These are phyloP conservation scores for Syzygium jambos DNA, from an alignment of 345 rosid species.

Conservation along the genomic window DNA sequence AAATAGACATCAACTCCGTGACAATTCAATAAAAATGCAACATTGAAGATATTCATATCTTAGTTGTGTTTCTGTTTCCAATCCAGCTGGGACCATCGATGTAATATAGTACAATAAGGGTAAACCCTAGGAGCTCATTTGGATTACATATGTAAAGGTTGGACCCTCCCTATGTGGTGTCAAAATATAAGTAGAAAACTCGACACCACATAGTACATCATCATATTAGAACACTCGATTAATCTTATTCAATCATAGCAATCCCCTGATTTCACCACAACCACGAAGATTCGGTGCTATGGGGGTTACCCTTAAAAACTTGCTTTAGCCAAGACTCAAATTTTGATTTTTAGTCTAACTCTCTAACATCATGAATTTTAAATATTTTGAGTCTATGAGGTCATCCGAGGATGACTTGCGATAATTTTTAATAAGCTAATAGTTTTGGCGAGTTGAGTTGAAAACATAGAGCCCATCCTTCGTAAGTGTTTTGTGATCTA, in stretches of 20 bases:
- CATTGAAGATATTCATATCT: not conserved
- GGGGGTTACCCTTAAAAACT: not conserved
- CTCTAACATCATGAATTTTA: not conserved
- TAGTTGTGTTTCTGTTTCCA: not conserved
- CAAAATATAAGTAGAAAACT: not conserved
- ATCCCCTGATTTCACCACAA: not conserved
- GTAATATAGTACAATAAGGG: not conserved
- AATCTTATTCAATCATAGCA: not conserved
- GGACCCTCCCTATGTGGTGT: not conserved
- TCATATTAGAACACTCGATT: not conserved
- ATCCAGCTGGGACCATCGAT: not conserved
- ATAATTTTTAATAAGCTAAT: not conserved
- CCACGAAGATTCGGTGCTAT: not conserved
- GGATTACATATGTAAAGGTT: not conserved
- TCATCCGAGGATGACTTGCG: not conserved
- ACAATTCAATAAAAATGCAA: not conserved
- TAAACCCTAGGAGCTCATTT: not conserved
- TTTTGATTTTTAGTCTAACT: not conserved
- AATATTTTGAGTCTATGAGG: not conserved
- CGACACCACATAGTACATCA: not conserved
- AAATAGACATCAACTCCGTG: not conserved
- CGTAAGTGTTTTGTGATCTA: not conserved
- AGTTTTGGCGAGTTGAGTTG: not conserved
- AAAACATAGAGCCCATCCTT: not conserved
- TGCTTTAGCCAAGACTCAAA: not conserved